Percentiles rank a stretch among this genome's conserved stretches.
These are phyloP conservation scores for Sorghum bicolor DNA, from an alignment of 176 grass and related monocot species.

Conservation along the genomic window Sorghum_bicolor_NCBIv3 NC_012872.2:64527501-64528000, in stretches of 20 bases:
- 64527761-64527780: not conserved
- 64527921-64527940: not conserved
- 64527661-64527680: not conserved
- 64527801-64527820: not conserved
- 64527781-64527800: not conserved
- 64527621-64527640: not conserved
- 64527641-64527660: not conserved
- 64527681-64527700: not conserved
- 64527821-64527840: not conserved
- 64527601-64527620: not conserved
- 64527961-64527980: constrained; percentile 56
- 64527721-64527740: not conserved
- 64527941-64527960: constrained; percentile 21
- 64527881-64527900: not conserved
- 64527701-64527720: not conserved
- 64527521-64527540: constrained; percentile 78
- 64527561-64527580: constrained; percentile 60
- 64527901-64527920: not conserved
- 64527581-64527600: not conserved
- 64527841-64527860: not conserved
- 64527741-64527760: not conserved
- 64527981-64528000: constrained; percentile 34
- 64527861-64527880: not conserved
- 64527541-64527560: constrained; percentile 78
- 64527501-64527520: constrained; percentile 52